Conservation (phyloP, 2,329 filamentous ascomycete genomes). For the Trichoderma lentiforme region DNA sequence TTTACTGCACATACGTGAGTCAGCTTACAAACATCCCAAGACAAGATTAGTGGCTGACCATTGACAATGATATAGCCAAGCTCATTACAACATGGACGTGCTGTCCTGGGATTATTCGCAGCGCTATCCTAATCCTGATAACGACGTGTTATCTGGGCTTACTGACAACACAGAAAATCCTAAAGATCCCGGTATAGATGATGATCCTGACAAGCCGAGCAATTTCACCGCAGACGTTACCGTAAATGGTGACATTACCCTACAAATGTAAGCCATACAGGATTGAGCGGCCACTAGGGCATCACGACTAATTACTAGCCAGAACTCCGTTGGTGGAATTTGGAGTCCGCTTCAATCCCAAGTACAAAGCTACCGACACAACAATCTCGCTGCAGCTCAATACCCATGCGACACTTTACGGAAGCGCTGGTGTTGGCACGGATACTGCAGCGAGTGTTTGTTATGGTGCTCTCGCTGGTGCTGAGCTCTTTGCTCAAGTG, state of each 20-base stretch:
- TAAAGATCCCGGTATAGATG: not conserved
- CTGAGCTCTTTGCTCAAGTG: not conserved
- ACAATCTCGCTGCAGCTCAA: not conserved
- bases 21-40: not conserved
- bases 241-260: not conserved
- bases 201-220: not conserved
- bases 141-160: not conserved
- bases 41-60: not conserved
- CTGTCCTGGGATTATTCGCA: not conserved
- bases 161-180: not conserved
- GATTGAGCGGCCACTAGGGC: not conserved
- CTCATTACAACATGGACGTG: not conserved
- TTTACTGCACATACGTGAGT: not conserved
- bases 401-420: not conserved
- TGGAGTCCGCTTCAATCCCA: not conserved
- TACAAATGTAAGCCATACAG: not conserved
- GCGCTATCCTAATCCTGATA: not conserved
- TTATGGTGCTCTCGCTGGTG: not conserved
- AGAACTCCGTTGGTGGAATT: not conserved
- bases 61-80: not conserved
- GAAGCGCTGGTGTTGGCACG: not conserved
- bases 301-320: not conserved
- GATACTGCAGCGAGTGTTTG: not conserved
- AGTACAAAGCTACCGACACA: not conserved
- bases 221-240: not conserved